Evolutionary conservation across 148 eudicot genomes (phyloP).

Genomic region (Rhododendron williamsianum): DNA sequence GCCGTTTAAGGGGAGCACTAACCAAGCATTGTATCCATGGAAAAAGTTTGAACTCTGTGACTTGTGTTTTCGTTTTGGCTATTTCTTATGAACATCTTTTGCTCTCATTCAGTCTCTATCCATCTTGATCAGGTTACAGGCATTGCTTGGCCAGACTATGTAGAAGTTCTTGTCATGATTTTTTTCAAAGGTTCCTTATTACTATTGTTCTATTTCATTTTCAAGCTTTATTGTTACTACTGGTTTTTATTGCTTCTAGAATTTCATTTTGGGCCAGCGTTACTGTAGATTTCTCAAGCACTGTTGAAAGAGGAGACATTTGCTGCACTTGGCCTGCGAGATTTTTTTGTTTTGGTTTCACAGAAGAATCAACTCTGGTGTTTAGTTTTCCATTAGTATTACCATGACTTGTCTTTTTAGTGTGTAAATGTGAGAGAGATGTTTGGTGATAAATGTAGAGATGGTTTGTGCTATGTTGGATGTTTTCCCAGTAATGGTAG

Average conservation of each 20-base stretch:
- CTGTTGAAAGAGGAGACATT: constrained; percentile 5
- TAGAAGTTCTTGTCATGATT: constrained; percentile 11
- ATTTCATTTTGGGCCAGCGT: background rate
- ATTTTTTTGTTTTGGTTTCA: background rate
- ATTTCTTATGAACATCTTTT: background rate
- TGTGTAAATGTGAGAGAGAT: background rate
- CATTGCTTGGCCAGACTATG: constrained; percentile 10
- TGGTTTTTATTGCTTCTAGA: background rate
- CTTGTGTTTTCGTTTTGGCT: background rate
- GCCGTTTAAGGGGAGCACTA: constrained; percentile 8
- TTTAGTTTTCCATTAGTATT: background rate
- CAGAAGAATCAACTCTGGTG: background rate
- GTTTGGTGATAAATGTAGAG: background rate
- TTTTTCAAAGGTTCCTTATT: constrained; percentile 2
- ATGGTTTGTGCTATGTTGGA: background rate
- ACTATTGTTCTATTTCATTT: no score
- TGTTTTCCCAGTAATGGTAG: background rate
- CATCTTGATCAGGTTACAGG: constrained; percentile 16
- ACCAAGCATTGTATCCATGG: constrained; percentile 5
- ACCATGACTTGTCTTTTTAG: background rate
- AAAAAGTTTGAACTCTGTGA: background rate
- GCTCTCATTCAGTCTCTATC: constrained; percentile 10
- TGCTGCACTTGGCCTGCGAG: background rate
- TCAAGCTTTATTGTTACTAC: background rate
- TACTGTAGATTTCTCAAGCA: constrained; percentile 1